Evolutionary conservation across 106 monocot genomes (phyloP), one percentile per base, ranked within the genome.

Genomic region (Platanthera guangdongensis): DNA sequence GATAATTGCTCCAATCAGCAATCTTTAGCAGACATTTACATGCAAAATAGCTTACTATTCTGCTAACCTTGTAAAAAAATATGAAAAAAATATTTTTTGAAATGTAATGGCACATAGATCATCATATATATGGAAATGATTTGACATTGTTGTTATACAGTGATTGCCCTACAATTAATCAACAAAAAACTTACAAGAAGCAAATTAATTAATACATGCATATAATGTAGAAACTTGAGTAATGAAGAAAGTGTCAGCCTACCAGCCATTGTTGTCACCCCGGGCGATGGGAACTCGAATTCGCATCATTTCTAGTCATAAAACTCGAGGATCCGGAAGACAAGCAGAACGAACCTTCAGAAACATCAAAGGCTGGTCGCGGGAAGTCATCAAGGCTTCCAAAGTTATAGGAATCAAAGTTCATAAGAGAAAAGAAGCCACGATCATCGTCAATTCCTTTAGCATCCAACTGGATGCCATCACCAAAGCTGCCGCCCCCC

Each of bases 361-460:
- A 75, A 13, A 79, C 69, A 72, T 85, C 85, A 72, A 81, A 90
- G 4, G 10, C 32, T 11, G 25, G 65, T 30, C 11, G 30, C 9
- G 65, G 11, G 32, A 65, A 32, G 6, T 65, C 73, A 57, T 81
- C 85, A 72, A 81, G 85, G 13, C 69, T 73, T 6, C 80, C 83
- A 49, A 86, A 84, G 75, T 62, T 75, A 72, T 81, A 87, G 1
- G 82, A 47, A 50, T 86, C 86, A 21, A 89, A 86, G 68, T 82
- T 84, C 84, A 90, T 68, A 0, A 79, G 79, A 3, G 86, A 87
- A 70, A 90, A 84, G 63, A 65, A 82, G 14, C 78, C 80, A 32
- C 80, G 82, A 1, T 81, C 90, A 28, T 73, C 73, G n/a, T 55
- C 55, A 60, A 7, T 21, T 64, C 68, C 81, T 77, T 83, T 87